Evolutionary conservation across 495 filamentous ascomycete species (phyloP).

Genomic region (Cercophora samala): DNA sequence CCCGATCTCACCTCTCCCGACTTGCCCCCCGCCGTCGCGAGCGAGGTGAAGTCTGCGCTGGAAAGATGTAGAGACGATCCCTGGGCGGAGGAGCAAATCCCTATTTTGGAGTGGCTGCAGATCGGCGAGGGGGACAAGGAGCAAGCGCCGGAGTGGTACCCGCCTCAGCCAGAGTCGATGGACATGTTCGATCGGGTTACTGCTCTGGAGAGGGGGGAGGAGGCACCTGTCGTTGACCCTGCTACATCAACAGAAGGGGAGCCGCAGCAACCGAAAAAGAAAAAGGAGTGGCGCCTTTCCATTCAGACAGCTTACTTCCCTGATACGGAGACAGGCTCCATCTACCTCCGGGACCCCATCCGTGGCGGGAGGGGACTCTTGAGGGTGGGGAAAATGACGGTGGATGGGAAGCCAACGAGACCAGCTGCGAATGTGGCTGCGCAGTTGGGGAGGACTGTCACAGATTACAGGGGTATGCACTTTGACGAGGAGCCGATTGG

Average conservation of each 20-base stretch:
- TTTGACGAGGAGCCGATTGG: not conserved
- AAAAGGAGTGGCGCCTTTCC: not conserved
- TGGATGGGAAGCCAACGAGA: not conserved
- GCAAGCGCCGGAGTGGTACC: not conserved
- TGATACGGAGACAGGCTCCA: not conserved
- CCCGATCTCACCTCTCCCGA: not conserved
- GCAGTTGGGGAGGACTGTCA: not conserved
- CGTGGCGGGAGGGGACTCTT: not conserved
- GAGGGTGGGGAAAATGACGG: not conserved
- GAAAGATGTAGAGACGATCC: conserved; percentile 14
- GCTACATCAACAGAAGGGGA: not conserved
- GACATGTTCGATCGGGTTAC: not conserved
- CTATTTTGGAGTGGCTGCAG: not conserved
- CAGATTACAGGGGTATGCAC: not conserved
- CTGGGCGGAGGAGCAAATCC: not conserved
- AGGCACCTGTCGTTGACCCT: not conserved
- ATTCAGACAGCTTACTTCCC: not conserved
- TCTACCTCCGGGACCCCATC: not conserved
- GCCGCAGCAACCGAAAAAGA: not conserved
- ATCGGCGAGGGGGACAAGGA: not conserved
- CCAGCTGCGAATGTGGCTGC: not conserved
- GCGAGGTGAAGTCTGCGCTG: not conserved
- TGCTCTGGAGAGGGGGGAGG: not conserved
- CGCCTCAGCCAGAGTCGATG: not conserved
- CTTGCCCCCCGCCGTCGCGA: not conserved